These are phyloP conservation scores for Xenoacremonium recifei DNA, from an alignment of 2,329 filamentous ascomycete genomes.

Conservation along the genomic window DNA sequence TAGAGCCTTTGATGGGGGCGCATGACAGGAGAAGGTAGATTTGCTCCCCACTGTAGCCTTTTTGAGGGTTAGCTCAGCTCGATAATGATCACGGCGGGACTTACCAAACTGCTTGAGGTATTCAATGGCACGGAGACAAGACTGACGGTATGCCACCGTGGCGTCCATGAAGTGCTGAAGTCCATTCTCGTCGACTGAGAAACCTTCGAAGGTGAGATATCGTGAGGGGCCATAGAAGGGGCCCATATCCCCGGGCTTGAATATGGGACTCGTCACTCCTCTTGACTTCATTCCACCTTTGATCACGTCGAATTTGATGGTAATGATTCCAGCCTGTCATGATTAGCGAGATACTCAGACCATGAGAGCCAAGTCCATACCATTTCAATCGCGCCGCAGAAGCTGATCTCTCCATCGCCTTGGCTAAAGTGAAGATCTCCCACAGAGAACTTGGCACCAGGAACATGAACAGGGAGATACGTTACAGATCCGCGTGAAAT, in stretches of 20 bases:
- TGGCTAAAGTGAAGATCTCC: conserved; percentile 87
- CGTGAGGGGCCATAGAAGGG: conserved; percentile 82
- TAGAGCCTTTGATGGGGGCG: conserved; percentile 82
- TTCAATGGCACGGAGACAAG: conserved; percentile 55
- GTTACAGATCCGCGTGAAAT: conserved; percentile 76
- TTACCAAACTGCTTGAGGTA: conserved; percentile 35
- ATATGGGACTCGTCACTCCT: conserved; percentile 79
- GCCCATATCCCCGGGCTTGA: conserved; percentile 82
- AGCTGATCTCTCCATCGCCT: conserved; percentile 88
- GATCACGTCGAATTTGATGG: conserved; percentile 85
- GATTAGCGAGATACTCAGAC: background rate
- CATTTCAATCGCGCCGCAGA: conserved; percentile 92
- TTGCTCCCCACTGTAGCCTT: conserved; percentile 71
- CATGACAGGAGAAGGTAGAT: conserved; percentile 83
- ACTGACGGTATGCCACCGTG: conserved; percentile 83
- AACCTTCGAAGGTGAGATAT: conserved; percentile 59
- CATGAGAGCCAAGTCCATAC: background rate
- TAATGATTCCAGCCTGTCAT: conserved; percentile 70
- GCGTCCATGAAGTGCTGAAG: conserved; percentile 90
- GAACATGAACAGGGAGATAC: conserved; percentile 83
- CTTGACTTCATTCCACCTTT: conserved; percentile 75
- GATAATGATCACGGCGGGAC: conserved; percentile 1
- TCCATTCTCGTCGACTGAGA: conserved; percentile 82
- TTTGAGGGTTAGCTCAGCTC: background rate
- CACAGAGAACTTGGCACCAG: conserved; percentile 85